phyloP scores from a whole-genome alignment of 768 basidiomycete genomes.

The Hemileccinum impolitum region DNA sequence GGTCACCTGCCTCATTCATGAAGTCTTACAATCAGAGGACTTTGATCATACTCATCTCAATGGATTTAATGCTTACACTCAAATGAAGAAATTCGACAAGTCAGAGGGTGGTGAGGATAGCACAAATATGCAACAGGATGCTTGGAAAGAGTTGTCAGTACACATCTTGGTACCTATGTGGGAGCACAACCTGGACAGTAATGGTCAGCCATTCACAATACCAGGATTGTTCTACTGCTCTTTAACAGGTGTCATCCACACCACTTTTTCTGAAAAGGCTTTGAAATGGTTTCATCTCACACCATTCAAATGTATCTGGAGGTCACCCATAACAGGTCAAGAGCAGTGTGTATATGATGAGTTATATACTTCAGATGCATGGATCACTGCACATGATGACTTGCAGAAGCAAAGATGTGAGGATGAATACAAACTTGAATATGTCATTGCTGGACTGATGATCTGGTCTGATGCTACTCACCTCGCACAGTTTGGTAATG shows the following conservation, averaged over 20 bases:
- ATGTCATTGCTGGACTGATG: conserved; percentile 17
- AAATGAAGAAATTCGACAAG: conserved; percentile 10
- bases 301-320: conserved; percentile 24
- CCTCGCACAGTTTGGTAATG: conserved; percentile 13
- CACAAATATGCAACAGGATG: not conserved
- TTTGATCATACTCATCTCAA: conserved; percentile 14
- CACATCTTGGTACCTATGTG: conserved; percentile 31
- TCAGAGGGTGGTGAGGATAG: conserved; percentile 10
- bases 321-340: not conserved
- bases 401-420: conserved; percentile 15
- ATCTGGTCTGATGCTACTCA: conserved; percentile 21
- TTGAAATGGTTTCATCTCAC: conserved; percentile 22
- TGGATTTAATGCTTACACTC: conserved; percentile 11
- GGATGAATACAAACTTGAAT: conserved; percentile 14
- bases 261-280: conserved; percentile 3
- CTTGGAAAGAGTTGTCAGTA: conserved; percentile 15
- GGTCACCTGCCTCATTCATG: not conserved
- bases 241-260: conserved; percentile 13
- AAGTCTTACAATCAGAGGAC: not conserved
- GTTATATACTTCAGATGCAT: conserved; percentile 23
- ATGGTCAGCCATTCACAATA: conserved; percentile 18
- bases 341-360: conserved; percentile 21
- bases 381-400: conserved; percentile 20
- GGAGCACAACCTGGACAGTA: conserved; percentile 3
- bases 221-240: conserved; percentile 27